Evolutionary conservation across 1,284 basidiomycete species (phyloP), one percentile per base, ranked within the genome.

Genomic region (Trametes polyzona): DNA sequence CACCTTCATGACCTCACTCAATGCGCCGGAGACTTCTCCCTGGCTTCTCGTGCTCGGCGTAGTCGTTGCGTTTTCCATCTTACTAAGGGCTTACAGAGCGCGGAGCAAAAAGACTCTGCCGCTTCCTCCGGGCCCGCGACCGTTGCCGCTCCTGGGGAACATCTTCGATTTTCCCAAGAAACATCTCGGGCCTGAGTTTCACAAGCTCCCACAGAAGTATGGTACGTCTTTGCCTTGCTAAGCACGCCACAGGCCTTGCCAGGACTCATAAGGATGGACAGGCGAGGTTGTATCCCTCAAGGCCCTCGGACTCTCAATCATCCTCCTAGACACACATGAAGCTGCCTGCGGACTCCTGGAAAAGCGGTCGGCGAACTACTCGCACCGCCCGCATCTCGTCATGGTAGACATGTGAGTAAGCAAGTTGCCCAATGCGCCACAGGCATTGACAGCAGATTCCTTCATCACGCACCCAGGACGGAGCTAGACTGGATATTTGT

Each of bases 291-390:
- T 80, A 54, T 84, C 82, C 39, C 73, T 82, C 4, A 83, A 79
- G 27, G 71, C 87, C 14, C 71, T 88, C 8, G 86, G 86, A 2
- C 84, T 85, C 59, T 75, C 82, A 32, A 70, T 88, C 27, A 67
- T 90, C 40, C 72, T 89, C 41, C 63, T 90, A 16, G 86, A 85
- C 65, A 83, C 80, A 2, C 73, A 76, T 12, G 73, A 80, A 63
- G 65, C 74, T 12, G 83, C 84, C 6, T 67, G 74, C 51, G 84
- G 86, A 46, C 77, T 90, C 69, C 76, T 90, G 37, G 84, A 88
- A 67, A 87, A 84, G 70, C 83, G 86, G 61, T 83, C 83, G 43
- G 73, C 80, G 9, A 81, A 83, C 36, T 90, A 88, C 68, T 88
- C 88, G 4, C 83, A 88, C 64, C 80, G 88, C 16, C 87, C 87